These are phyloP conservation scores for Nakazawaea siamensis DNA, from an alignment of 805 yeast species.

Conservation along the genomic window DNA sequence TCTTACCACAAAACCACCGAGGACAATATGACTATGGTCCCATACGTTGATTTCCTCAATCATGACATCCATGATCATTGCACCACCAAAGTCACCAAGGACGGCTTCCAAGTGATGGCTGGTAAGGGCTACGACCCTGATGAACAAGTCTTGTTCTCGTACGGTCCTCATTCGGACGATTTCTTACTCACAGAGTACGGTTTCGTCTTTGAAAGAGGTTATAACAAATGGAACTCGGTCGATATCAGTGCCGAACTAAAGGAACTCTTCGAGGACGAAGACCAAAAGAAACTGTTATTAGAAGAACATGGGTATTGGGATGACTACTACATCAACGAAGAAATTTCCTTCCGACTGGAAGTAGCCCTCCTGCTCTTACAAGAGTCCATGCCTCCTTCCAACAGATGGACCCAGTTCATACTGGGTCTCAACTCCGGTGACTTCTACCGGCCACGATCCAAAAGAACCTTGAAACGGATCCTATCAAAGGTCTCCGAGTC, in stretches of 20 bases:
- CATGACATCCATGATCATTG: conserved; percentile 53
- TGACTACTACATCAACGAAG: conserved; percentile 59
- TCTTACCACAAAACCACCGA: conserved; percentile 33
- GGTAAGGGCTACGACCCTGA: conserved; percentile 22
- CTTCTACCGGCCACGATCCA: conserved; percentile 27
- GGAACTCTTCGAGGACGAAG: conserved; percentile 18
- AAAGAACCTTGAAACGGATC: conserved; percentile 24
- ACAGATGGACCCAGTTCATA: conserved; percentile 21
- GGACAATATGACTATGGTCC: conserved; percentile 85
- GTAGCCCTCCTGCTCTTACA: conserved; percentile 62
- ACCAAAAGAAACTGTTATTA: conserved; percentile 35
- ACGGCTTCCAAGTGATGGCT: conserved; percentile 47
- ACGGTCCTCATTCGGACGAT: conserved; percentile 86
- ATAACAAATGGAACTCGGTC: conserved; percentile 61
- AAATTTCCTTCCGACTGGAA: conserved; percentile 63
- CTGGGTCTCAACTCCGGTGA: conserved; percentile 37
- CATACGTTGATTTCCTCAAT: conserved; percentile 82
- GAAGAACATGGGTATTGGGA: conserved; percentile 51
- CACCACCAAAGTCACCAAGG: conserved; percentile 30
- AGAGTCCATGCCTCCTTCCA: conserved; percentile 17
- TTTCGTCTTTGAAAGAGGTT: conserved; percentile 37
- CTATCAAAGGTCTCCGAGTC: conserved; percentile 13
- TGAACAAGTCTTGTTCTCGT: conserved; percentile 64
- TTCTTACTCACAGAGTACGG: conserved; percentile 85
- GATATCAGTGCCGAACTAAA: conserved; percentile 47